Evolutionary conservation across 257 asterid species (phyloP), one percentile per base, ranked within the genome.

Genomic region (Solanum virginianum): DNA sequence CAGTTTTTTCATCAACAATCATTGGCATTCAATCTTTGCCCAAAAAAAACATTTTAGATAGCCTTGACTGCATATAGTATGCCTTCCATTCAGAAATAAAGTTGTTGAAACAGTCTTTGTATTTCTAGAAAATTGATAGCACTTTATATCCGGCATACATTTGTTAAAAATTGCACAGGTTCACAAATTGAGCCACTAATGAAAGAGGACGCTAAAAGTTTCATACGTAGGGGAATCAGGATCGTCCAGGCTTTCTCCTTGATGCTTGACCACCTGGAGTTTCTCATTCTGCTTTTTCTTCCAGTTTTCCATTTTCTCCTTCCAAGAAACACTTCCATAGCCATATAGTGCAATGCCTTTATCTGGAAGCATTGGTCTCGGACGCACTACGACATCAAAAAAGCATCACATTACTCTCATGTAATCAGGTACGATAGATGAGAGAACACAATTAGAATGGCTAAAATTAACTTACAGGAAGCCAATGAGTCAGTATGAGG

Each of bases 261-360:
- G 88, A 90, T 92, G 95, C 89, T 89, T 90, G 84, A 93, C 90
- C 84, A 96, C 89, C 90, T 91, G 95, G 80, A 92, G 93, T 71
- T 87, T 92, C 4, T 92, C 94, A 55, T 80, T 89, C 89, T 94
- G 99, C 87, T 89, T 89, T 84, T 83, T 92, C 87, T 91, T 94
- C 99, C 99, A 96, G 6, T 94, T 94, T 87, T 96, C 99, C 98
- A 94, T 90, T 43, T 94, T 93, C 85, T 96, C 97, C 89, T 93
- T 94, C 99, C 99, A 96, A 36, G 98, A 94, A 88, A 94, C 97
- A 93, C 98, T 96, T 86, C 99, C 99, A 84, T 93, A 96, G 72
- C 99, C 98, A 82, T 96, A 96, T n/a, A 92, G 71, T 6, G 98
- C 96, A 72, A 88, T 55, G 89, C 94, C 98, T 90, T 94, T 94